These are phyloP conservation scores for Xylariaceae sp. DNA, from an alignment of 2,329 filamentous ascomycete species.

Conservation along the genomic window DNA sequence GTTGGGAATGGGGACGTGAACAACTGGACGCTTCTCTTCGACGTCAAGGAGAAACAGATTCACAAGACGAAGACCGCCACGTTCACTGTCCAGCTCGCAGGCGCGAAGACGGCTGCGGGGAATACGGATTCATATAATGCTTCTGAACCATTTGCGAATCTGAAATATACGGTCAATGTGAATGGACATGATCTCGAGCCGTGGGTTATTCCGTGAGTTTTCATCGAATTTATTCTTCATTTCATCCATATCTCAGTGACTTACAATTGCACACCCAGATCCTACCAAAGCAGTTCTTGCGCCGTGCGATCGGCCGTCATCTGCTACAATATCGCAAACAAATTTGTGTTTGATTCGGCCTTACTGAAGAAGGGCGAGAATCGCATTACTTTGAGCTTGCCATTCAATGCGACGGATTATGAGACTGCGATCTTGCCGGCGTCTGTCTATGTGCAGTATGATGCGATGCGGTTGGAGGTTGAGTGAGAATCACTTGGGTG, in stretches of 20 bases:
- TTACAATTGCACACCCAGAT: not conserved
- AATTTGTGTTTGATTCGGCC: slow-evolving; percentile 51
- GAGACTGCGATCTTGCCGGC: slow-evolving; percentile 52
- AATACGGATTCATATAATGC: slow-evolving; percentile 56
- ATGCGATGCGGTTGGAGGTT: slow-evolving; percentile 54
- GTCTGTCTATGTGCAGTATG: slow-evolving; percentile 59
- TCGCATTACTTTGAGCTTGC: slow-evolving; percentile 51
- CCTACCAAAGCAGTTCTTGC: slow-evolving; percentile 52
- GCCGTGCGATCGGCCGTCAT: slow-evolving; percentile 55
- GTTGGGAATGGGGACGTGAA: slow-evolving; percentile 43
- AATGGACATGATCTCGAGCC: slow-evolving; percentile 37
- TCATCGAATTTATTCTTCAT: not conserved
- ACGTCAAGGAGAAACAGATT: slow-evolving; percentile 40
- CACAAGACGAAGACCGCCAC: slow-evolving; percentile 43
- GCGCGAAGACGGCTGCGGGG: slow-evolving; percentile 51
- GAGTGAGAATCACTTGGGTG: not conserved
- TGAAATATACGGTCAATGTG: slow-evolving; percentile 42
- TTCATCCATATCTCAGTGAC: not conserved
- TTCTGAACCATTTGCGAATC: slow-evolving; percentile 47
- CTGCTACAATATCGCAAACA: slow-evolving; percentile 57
- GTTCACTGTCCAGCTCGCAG: slow-evolving; percentile 58
- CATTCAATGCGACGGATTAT: slow-evolving; percentile 53
- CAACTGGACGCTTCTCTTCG: slow-evolving; percentile 56
- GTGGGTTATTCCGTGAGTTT: slow-evolving; percentile 26
- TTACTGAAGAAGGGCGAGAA: slow-evolving; percentile 50